Conservation (phyloP, 495 filamentous ascomycete species). For the Lichenothelia convexa region DNA sequence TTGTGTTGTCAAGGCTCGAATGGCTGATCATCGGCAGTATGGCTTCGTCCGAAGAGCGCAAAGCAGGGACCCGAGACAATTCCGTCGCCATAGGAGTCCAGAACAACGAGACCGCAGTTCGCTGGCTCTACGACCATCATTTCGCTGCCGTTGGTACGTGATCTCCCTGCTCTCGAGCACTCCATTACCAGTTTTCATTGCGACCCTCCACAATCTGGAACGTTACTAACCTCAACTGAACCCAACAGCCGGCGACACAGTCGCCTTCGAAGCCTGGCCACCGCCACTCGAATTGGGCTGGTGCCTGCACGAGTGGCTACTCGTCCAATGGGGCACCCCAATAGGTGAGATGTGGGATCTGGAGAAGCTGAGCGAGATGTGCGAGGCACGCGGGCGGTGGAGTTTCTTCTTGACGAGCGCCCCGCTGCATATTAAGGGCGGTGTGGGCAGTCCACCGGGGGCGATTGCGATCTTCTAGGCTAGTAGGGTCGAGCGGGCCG, state of each 20-base stretch:
- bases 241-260: slow-evolving; percentile 29
- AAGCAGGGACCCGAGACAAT: slow-evolving; percentile 15
- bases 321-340: slow-evolving; percentile 38
- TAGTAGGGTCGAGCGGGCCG: too few species aligned
- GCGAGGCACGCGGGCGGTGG: slow-evolving; percentile 25
- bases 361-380: slow-evolving; percentile 28
- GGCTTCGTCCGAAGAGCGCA: slow-evolving; percentile 18
- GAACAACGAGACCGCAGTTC: slow-evolving; percentile 22
- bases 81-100: slow-evolving; percentile 27
- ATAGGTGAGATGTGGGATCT: slow-evolving; percentile 44
- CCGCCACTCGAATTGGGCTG: slow-evolving; percentile 6
- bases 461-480: slow-evolving; percentile 21
- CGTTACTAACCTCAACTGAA: too few species aligned
- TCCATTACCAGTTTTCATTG: too few species aligned
- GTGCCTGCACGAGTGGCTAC: slow-evolving; percentile 33
- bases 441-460: slow-evolving; percentile 35
- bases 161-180: too few species aligned
- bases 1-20: background rate
- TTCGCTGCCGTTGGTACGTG: slow-evolving; percentile 38
- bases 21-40: background rate
- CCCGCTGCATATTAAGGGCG: slow-evolving; percentile 36
- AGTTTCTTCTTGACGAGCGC: slow-evolving; percentile 37
- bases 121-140: slow-evolving; percentile 31
- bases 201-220: too few species aligned
- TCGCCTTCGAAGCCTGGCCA: slow-evolving; percentile 29